Evolutionary conservation across 176 grass and related monocot genomes (phyloP).

Genomic region (Ampelocalamus luodianensis): DNA sequence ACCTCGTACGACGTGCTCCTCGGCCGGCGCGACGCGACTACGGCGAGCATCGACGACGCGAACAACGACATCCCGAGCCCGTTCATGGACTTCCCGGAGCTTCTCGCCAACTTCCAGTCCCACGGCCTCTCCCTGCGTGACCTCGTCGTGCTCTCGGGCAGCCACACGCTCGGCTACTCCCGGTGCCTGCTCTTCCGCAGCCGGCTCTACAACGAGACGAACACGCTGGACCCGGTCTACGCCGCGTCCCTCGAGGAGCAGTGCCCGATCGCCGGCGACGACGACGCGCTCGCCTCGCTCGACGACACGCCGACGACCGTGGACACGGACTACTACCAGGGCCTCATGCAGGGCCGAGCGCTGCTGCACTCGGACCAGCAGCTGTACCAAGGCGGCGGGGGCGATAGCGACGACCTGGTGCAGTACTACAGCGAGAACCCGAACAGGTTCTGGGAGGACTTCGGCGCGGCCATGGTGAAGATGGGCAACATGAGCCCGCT

Average conservation of each 20-base stretch:
- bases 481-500: conserved; percentile 59
- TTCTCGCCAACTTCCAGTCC: conserved; percentile 58
- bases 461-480: conserved; percentile 65
- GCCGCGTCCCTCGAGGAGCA: conserved; percentile 52
- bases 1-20: conserved; percentile 66
- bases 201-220: conserved; percentile 72
- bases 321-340: conserved; percentile 70
- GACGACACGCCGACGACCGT: conserved; percentile 68
- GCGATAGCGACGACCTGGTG: conserved; percentile 56
- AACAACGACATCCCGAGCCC: conserved; percentile 62
- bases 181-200: conserved; percentile 65
- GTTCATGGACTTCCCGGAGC: conserved; percentile 55
- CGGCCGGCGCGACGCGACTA: conserved; percentile 65
- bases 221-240: conserved; percentile 56
- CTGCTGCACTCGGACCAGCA: conserved; percentile 77
- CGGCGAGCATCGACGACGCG: conserved; percentile 59
- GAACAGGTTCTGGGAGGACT: conserved; percentile 57
- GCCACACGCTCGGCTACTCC: conserved; percentile 77
- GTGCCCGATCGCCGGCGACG: conserved; percentile 57
- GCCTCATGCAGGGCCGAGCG: conserved; percentile 56
- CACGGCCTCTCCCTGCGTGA: conserved; percentile 70
- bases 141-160: conserved; percentile 75
- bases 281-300: conserved; percentile 59
- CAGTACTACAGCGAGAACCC: conserved; percentile 59
- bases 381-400: conserved; percentile 56